These are phyloP conservation scores for Aspergillus transmontanensis DNA, from an alignment of 2,329 filamentous ascomycete genomes.

Conservation along the genomic window DNA sequence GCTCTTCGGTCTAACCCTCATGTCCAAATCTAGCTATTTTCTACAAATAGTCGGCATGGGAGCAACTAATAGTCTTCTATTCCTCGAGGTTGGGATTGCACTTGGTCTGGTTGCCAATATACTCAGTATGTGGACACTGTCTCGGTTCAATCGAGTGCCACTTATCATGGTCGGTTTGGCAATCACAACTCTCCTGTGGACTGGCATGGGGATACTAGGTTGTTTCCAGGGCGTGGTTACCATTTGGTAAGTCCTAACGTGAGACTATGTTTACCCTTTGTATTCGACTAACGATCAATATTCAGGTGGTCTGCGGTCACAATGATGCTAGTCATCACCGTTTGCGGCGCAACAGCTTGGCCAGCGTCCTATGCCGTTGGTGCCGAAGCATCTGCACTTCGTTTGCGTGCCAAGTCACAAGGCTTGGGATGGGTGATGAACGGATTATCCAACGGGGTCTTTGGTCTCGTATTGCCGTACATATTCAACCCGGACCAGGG, in stretches of 20 bases:
- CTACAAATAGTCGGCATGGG: conserved; percentile 38
- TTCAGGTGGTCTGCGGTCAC: conserved; percentile 45
- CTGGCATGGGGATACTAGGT: conserved; percentile 52
- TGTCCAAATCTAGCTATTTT: conserved; percentile 48
- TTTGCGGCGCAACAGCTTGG: conserved; percentile 38
- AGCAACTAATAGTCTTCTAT: conserved; percentile 37
- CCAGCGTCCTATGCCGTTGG: conserved; percentile 41
- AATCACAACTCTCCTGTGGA: conserved; percentile 43
- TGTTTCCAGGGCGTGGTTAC: conserved; percentile 44
- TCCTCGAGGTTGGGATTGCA: conserved; percentile 51
- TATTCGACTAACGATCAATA: background rate
- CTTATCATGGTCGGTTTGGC: conserved; percentile 32
- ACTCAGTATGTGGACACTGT: conserved; percentile 48
- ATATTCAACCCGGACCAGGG: conserved; percentile 54
- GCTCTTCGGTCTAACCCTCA: conserved; percentile 50
- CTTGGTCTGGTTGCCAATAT: conserved; percentile 51
- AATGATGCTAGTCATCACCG: conserved; percentile 50
- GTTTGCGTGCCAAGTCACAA: conserved; percentile 42
- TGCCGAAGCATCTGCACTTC: conserved; percentile 38
- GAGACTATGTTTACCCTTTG: background rate
- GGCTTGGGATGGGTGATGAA: conserved; percentile 47
- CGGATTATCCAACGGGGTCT: conserved; percentile 44
- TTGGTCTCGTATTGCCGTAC: conserved; percentile 54
- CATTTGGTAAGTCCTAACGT: conserved; percentile 38
- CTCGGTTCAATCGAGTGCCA: conserved; percentile 43